A percentile compares a stretch with the other conserved stretches of the same genome.
These are phyloP conservation scores for Anthracocystis walkeri DNA, from an alignment of 1,284 basidiomycete genomes.

Conservation along the genomic window DNA sequence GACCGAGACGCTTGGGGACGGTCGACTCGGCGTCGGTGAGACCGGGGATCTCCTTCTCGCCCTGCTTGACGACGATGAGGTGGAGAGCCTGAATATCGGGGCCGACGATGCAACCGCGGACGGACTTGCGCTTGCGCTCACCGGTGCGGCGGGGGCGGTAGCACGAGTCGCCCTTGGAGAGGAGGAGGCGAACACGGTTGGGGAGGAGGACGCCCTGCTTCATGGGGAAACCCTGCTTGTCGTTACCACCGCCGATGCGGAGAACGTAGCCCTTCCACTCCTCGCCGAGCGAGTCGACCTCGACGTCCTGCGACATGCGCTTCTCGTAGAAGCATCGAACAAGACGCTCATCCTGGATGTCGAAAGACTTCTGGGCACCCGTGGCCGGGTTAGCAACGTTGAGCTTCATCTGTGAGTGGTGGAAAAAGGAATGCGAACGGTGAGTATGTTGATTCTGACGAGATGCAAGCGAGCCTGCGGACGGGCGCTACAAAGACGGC, in stretches of 20 bases:
- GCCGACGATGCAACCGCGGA: slow-evolving; percentile 94
- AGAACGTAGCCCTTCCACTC: slow-evolving; percentile 98
- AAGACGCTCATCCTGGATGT: slow-evolving; percentile 91
- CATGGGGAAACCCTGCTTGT: slow-evolving; percentile 89
- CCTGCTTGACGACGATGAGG: slow-evolving; percentile 96
- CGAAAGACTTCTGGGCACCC: slow-evolving; percentile 92
- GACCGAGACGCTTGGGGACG: slow-evolving; percentile 93
- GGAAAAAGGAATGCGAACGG: slow-evolving; percentile 10
- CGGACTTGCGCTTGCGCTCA: slow-evolving; percentile 98
- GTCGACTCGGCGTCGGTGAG: slow-evolving; percentile 83
- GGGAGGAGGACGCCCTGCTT: slow-evolving; percentile 98
- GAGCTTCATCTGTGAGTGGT: slow-evolving; percentile 83
- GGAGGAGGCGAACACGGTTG: slow-evolving; percentile 92
- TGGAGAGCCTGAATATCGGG: slow-evolving; percentile 96
- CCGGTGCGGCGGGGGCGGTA: slow-evolving; percentile 92
- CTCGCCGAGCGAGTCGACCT: slow-evolving; percentile 89
- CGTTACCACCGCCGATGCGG: slow-evolving; percentile 96
- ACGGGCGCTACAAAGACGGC: not conserved
- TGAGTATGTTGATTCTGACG: slow-evolving; percentile 18
- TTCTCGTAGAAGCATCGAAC: slow-evolving; percentile 95
- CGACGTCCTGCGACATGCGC: slow-evolving; percentile 94
- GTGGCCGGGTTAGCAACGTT: slow-evolving; percentile 96
- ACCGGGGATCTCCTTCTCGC: slow-evolving; percentile 89
- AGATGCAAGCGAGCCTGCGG: not conserved
- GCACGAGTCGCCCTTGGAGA: slow-evolving; percentile 96